Conservation (phyloP, 2,329 filamentous ascomycete species). For the Pezizomycotina sp. region DNA sequence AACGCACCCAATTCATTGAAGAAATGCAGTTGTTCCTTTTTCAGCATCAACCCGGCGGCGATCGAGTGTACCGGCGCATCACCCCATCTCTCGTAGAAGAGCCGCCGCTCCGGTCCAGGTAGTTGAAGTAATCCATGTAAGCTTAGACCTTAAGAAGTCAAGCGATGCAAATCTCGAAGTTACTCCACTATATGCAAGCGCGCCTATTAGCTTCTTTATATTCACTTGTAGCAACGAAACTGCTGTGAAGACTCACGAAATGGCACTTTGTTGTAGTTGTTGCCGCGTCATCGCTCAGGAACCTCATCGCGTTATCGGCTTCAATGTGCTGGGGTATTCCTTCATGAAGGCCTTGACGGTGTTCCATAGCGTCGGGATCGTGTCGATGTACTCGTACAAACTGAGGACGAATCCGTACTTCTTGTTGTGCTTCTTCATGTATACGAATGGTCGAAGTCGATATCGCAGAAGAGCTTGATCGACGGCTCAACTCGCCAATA, state of each 20-base stretch:
- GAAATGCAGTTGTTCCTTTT: conserved; percentile 92
- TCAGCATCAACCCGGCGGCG: conserved; percentile 67
- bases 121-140: conserved; percentile 81
- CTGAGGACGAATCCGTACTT: conserved; percentile 97
- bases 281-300: conserved; percentile 80
- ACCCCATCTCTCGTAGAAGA: conserved; percentile 72
- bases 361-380: conserved; percentile 90
- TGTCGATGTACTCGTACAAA: conserved; percentile 91
- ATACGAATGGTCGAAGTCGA: conserved; percentile 91
- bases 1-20: conserved; percentile 77
- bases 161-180: conserved; percentile 91
- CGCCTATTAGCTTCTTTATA: conserved; percentile 8
- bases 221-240: background rate
- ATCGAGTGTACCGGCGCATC: conserved; percentile 98
- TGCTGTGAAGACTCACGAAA: too few relatives aligned
- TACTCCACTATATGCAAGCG: conserved; percentile 60
- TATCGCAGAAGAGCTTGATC: conserved; percentile 89
- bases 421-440: conserved; percentile 89
- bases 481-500: conserved; percentile 99
- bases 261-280: conserved; percentile 94
- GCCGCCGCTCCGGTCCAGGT: conserved; percentile 74
- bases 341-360: conserved; percentile 88
- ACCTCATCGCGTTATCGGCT: conserved; percentile 71
- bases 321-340: conserved; percentile 77
- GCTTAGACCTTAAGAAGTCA: conserved; percentile 81